Base-by-base conservation (phyloP, 768 basidiomycete genomes). In the Lyophyllum atratum region DNA sequence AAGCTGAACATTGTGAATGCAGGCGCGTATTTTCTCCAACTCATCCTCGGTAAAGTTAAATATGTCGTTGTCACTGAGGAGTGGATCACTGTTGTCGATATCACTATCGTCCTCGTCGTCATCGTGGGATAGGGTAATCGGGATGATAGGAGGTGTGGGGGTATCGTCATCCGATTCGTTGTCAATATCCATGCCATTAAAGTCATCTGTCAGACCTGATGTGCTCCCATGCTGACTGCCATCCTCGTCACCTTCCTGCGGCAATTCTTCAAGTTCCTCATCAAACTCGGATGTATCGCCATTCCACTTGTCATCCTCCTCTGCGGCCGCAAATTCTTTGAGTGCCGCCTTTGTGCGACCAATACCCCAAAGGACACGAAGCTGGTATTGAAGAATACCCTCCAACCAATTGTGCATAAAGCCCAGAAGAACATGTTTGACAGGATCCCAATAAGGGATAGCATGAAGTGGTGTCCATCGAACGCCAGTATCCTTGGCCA, bases 1-100 rank as follows among this genome's bases (percentile, higher is more conserved):
- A 26, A 54, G 43, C 29, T 44, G 31, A 24, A 67, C 61, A 58
- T 64, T 39, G 3, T 22, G 3, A 46, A 70, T 67, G 40, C 68
- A 69, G 21, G 39, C 24, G 33, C 56, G 55, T n/a, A 66, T 64
- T 4, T 29, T 46, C 3, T 28, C 47, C 22, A 68, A 46, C 28
- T 65, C 51, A 19, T 21, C 25, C 51, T 37, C 29, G 17, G 43
- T 59, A 33, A 67, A 62, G 21, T 59, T 33, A 37, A 65, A 68
- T 19, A 43, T 25, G 15, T 28, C 4, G 15, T 48, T n/a, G 11
- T 24, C 12, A 28, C 9, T 14, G 22, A 14, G n/a, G 12, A 39
- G 37, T 31, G 29, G 17, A 15, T 7, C 14, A 11, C 17, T 15
- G 9, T 6, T 15, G 9, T 39, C 37, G 17, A 4, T 15, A 39